Evolutionary conservation across 2,329 filamentous ascomycete genomes (phyloP), one percentile per base, ranked within the genome.

Genomic region (Monosporascus sp.): DNA sequence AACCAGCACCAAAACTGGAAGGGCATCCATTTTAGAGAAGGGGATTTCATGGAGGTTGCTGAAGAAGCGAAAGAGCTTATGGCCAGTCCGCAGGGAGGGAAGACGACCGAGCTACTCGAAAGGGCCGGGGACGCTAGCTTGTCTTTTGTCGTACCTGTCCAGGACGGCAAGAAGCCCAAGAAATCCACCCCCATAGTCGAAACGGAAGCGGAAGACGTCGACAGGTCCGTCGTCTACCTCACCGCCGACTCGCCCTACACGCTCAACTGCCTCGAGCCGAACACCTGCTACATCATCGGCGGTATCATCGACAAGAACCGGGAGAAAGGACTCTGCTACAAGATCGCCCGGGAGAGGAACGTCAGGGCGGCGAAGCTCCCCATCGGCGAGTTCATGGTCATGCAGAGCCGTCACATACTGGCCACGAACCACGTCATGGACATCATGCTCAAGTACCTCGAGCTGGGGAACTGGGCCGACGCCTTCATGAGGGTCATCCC

Each of bases 351-450:
- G 50, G 83, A 87, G 51, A 79, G 79, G 56, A 89, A 89, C 0
- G 83, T 99, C 62, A 87, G 87, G 58, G 97, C 94, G 0, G 94
- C 93, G 2, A 92, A 90, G 67, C 71, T 99, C 52, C 94, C 94
- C 0, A 97, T 99, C 63, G 90, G 91, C n/a, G 86, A 97, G 57
- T 97, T 90, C 69, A 87, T 99, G 77, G 81, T 90, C 58, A 95
- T 99, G 89, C 81, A 86, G 52, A 92, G 88, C 62, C 83, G 94
- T 35, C 84, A 87, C 62, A 89, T 99, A 5, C 75, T 99, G 53
- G 87, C 93, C 3, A 97, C 93, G 7, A 99, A 97, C 66, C 94
- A 99, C 65, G 94, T 99, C 1, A 83, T 94, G 47, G 93, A 97
- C 72, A 97, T 99, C 57, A 96, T 99, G 90, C 74, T 96, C 46